Evolutionary conservation across 495 filamentous ascomycete species (phyloP).

Genomic region (Astrocystis sublimbata): DNA sequence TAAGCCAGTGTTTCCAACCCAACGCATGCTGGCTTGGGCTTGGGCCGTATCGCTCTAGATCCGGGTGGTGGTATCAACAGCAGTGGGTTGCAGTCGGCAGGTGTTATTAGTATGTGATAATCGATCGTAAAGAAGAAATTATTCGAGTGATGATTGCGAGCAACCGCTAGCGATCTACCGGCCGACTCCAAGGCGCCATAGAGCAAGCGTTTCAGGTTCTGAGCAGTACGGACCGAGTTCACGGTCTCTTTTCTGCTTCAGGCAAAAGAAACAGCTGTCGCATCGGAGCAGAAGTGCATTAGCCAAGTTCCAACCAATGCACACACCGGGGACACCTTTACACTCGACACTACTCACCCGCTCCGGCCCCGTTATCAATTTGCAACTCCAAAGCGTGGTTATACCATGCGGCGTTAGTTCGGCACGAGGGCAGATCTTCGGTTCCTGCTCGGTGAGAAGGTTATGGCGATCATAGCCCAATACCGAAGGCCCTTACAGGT

Average conservation of each 20-base stretch:
- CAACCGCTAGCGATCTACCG: background rate
- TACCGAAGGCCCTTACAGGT: conserved; percentile 1
- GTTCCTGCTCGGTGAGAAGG: too few relatives aligned
- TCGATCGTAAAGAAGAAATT: background rate
- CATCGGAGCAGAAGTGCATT: background rate
- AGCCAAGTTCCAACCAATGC: background rate
- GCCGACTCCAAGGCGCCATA: background rate
- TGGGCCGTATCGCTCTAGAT: background rate
- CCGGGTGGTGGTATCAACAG: background rate
- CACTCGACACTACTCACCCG: too few relatives aligned
- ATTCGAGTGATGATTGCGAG: background rate
- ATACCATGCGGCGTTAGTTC: background rate
- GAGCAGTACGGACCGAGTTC: too few relatives aligned
- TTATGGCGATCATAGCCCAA: conserved; percentile 2
- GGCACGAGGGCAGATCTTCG: conserved; percentile 1
- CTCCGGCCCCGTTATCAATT: background rate
- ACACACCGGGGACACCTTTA: background rate
- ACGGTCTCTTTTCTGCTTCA: background rate
- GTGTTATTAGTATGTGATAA: background rate
- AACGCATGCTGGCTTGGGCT: background rate
- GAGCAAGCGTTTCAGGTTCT: background rate
- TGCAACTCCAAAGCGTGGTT: background rate
- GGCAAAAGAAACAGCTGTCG: background rate
- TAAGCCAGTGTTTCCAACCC: background rate
- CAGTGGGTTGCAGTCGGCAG: background rate